Percentiles rank a stretch among this genome's conserved stretches.
phyloP scores from a whole-genome alignment of 495 filamentous ascomycete genomes.

The Parathielavia hyrcaniae region DNA sequence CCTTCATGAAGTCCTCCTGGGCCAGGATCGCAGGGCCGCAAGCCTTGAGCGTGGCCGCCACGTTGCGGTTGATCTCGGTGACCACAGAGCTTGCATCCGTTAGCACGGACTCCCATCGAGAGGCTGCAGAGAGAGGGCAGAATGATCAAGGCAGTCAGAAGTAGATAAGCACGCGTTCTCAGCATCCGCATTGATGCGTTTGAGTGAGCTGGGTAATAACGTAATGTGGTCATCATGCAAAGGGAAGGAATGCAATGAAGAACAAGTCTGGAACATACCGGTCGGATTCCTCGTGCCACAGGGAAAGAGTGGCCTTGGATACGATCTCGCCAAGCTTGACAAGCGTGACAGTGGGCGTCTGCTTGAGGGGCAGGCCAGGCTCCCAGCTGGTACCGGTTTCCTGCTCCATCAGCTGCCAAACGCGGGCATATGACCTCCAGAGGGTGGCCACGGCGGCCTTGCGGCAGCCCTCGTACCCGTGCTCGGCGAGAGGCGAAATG shows the following conservation, averaged over 20 bases:
- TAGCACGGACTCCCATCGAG: conserved; percentile 31
- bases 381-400: conserved; percentile 74
- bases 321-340: conserved; percentile 83
- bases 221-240: conserved; percentile 77
- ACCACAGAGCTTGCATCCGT: conserved; percentile 62
- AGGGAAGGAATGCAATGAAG: conserved; percentile 10
- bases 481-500: conserved; percentile 71
- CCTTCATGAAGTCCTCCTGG: conserved; percentile 54
- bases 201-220: conserved; percentile 99
- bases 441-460: conserved; percentile 84
- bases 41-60: conserved; percentile 86
- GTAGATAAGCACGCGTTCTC: conserved; percentile 65
- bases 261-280: conserved; percentile 56
- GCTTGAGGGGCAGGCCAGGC: conserved; percentile 76
- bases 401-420: conserved; percentile 82
- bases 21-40: conserved; percentile 86
- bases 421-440: conserved; percentile 86
- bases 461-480: conserved; percentile 87
- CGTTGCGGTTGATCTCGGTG: conserved; percentile 90
- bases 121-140: not conserved
- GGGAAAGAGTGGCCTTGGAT: conserved; percentile 70
- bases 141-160: conserved; percentile 24
- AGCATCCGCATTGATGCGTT: conserved; percentile 81
- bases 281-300: conserved; percentile 87
- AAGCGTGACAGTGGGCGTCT: conserved; percentile 67